phyloP scores from a whole-genome alignment of 2,329 filamentous ascomycete genomes.

The Trichoderma hamatum region DNA sequence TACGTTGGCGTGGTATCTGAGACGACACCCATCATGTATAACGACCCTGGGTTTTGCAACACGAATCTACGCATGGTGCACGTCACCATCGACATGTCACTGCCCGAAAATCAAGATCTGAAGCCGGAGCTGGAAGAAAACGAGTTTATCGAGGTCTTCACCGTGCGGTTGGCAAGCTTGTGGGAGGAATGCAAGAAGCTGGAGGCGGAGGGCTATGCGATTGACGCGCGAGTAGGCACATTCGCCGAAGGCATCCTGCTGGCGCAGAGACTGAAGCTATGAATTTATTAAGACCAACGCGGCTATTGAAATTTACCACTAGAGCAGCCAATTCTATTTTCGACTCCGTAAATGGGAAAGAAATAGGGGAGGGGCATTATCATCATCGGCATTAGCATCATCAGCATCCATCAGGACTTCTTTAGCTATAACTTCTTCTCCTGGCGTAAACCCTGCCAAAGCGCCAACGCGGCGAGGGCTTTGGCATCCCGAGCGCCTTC shows the following conservation, averaged over 20 bases:
- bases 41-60: slow-evolving; percentile 68
- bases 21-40: slow-evolving; percentile 68
- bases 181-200: slow-evolving; percentile 69
- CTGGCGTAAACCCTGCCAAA: slow-evolving; percentile 59
- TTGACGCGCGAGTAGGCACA: slow-evolving; percentile 77
- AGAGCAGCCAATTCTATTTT: neutral
- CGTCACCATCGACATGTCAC: slow-evolving; percentile 69
- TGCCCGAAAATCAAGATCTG: slow-evolving; percentile 69
- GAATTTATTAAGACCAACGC: neutral
- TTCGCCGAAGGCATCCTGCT: slow-evolving; percentile 78
- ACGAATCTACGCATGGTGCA: slow-evolving; percentile 72
- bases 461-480: slow-evolving; percentile 59
- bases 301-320: neutral
- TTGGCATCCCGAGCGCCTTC: slow-evolving; percentile 62
- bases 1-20: slow-evolving; percentile 60
- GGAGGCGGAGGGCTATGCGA: slow-evolving; percentile 72
- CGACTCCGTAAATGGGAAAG: neutral
- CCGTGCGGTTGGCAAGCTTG: slow-evolving; percentile 63
- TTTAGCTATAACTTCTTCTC: slow-evolving; percentile 47
- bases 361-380: neutral
- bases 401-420: neutral
- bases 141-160: slow-evolving; percentile 82
- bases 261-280: slow-evolving; percentile 60
- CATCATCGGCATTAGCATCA: neutral
- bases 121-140: slow-evolving; percentile 74